Evolutionary conservation across 1,284 basidiomycete species (phyloP).

Genomic region (Ustilago shanxiensis): DNA sequence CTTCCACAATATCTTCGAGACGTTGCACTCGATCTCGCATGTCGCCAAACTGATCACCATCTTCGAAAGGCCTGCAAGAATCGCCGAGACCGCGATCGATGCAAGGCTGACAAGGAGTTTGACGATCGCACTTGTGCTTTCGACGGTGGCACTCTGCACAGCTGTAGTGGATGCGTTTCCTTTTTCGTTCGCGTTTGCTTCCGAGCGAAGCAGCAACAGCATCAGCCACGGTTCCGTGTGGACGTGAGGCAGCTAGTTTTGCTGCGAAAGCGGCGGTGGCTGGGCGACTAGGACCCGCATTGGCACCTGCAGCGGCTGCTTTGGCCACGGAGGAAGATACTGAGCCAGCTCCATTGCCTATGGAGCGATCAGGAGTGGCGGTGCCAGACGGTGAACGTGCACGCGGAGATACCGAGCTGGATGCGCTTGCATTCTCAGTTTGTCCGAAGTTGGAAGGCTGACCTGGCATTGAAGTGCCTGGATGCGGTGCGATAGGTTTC

Average conservation of each 20-base stretch:
- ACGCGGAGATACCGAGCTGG: constrained; percentile 41
- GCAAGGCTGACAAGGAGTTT: constrained; percentile 65
- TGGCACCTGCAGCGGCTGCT: constrained; percentile 38
- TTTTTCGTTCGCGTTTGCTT: constrained; percentile 58
- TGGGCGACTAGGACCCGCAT: constrained; percentile 28
- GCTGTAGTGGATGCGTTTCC: constrained; percentile 66
- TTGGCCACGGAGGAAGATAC: constrained; percentile 21
- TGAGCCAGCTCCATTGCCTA: constrained; percentile 24
- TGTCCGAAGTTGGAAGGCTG: constrained; percentile 24
- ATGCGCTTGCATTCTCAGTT: constrained; percentile 25
- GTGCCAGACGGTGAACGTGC: constrained; percentile 41
- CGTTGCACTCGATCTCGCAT: constrained; percentile 62
- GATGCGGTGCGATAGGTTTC: constrained; percentile 41
- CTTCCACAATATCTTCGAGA: constrained; percentile 66
- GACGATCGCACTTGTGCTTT: constrained; percentile 67
- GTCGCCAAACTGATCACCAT: constrained; percentile 66
- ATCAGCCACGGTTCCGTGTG: constrained; percentile 57
- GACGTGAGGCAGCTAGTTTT: constrained; percentile 34
- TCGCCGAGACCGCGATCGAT: constrained; percentile 65
- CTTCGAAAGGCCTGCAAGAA: constrained; percentile 61
- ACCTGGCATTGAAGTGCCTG: constrained; percentile 10
- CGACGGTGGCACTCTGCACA: constrained; percentile 67
- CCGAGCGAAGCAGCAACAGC: constrained; percentile 61
- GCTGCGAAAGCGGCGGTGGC: constrained; percentile 38
- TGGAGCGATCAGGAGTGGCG: constrained; percentile 38